Conservation (phyloP, 441 rosid species). For the Erodium texanum region DNA sequence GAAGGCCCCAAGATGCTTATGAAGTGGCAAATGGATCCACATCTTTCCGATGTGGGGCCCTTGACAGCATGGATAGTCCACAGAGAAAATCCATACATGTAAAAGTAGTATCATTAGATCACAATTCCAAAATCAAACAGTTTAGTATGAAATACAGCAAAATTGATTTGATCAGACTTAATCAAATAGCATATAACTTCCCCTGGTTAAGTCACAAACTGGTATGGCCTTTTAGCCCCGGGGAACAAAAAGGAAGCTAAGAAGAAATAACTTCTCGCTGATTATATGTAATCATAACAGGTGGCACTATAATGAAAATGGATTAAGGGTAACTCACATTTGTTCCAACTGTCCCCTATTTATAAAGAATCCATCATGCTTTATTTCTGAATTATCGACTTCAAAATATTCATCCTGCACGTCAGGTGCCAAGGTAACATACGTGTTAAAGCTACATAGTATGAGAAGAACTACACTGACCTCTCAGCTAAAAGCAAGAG, state of each 20-base stretch:
- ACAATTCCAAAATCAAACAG: not conserved
- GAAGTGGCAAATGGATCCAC: no score
- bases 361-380: conserved; percentile 92
- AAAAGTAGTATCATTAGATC: not conserved
- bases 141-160: not conserved
- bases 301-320: conserved; percentile 1
- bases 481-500: conserved; percentile 11
- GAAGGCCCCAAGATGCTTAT: no score
- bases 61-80: no score
- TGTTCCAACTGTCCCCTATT: conserved; percentile 89
- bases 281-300: not conserved
- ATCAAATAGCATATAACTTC: not conserved
- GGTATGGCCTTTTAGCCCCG: not conserved
- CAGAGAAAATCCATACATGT: no score
- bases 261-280: not conserved
- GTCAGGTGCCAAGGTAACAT: conserved; percentile 12
- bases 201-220: no score
- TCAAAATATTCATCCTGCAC: conserved; percentile 97
- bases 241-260: not conserved
- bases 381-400: conserved; percentile 86
- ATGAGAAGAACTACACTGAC: conserved; percentile 8
- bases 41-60: no score
- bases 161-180: no score
- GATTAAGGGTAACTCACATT: conserved; percentile 45
- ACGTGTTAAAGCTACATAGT: conserved; percentile 5